Evolutionary conservation across 2,329 filamentous ascomycete genomes (phyloP).

Genomic region (Aspergillus novofumigatus): DNA sequence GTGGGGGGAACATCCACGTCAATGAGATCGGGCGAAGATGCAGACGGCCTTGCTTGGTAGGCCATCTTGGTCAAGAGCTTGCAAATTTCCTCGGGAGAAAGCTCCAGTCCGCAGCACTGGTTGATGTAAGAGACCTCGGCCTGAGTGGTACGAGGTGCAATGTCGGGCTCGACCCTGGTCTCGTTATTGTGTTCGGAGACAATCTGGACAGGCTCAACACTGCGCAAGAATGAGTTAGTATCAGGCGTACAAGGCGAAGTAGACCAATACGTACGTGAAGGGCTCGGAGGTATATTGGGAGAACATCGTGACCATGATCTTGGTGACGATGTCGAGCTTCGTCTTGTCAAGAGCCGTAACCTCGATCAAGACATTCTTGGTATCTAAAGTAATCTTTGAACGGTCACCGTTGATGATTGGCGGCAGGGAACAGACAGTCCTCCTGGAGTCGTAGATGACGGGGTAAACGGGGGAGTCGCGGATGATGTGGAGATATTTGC

Average conservation of each 20-base stretch:
- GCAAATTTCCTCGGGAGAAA: slow-evolving; percentile 71
- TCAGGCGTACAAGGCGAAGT: background rate
- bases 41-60: slow-evolving; percentile 72
- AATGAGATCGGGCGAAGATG: slow-evolving; percentile 64
- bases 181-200: slow-evolving; percentile 86
- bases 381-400: slow-evolving; percentile 90
- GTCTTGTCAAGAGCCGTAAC: slow-evolving; percentile 94
- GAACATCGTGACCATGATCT: slow-evolving; percentile 98
- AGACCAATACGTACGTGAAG: slow-evolving; percentile 61
- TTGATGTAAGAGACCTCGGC: slow-evolving; percentile 94
- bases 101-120: slow-evolving; percentile 76
- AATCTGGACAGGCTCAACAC: slow-evolving; percentile 86
- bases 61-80: slow-evolving; percentile 85
- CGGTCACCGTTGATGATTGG: slow-evolving; percentile 98
- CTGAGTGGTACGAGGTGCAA: slow-evolving; percentile 70
- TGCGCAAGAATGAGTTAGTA: slow-evolving; percentile 16
- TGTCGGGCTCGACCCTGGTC: slow-evolving; percentile 73
- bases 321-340: slow-evolving; percentile 91
- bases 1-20: slow-evolving; percentile 84
- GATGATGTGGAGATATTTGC: slow-evolving; percentile 90
- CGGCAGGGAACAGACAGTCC: slow-evolving; percentile 83
- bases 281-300: slow-evolving; percentile 81
- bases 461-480: slow-evolving; percentile 90
- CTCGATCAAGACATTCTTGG: slow-evolving; percentile 93
- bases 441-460: slow-evolving; percentile 87